Conservation (phyloP, 805 yeast species). For the Saturnispora gosingensis region DNA sequence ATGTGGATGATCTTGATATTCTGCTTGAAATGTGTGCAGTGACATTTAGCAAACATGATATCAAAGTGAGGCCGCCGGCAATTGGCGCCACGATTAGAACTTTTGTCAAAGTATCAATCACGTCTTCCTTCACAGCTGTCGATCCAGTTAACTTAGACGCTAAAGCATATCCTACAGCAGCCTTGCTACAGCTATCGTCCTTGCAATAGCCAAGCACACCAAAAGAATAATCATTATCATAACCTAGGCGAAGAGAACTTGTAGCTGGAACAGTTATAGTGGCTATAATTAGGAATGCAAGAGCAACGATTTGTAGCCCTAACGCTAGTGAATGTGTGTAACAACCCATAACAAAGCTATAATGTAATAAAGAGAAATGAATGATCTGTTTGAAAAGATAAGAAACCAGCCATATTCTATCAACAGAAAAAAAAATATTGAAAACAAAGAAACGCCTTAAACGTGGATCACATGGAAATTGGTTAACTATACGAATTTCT, state of each 20-base stretch:
- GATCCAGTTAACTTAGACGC: constrained; percentile 12
- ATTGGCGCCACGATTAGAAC: constrained; percentile 54
- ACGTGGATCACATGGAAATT: not conserved
- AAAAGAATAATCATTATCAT: constrained; percentile 36
- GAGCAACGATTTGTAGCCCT: constrained; percentile 40
- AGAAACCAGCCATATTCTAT: not conserved
- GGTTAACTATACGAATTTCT: not conserved
- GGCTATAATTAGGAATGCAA: constrained; percentile 55
- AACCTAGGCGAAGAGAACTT: constrained; percentile 38
- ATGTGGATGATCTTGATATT: constrained; percentile 14
- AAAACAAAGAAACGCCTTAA: not conserved
- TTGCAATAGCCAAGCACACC: constrained; percentile 65
- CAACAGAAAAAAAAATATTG: not conserved
- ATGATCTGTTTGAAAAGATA: not conserved
- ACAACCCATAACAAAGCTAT: constrained; percentile 12
- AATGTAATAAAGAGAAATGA: not conserved
- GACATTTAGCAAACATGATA: constrained; percentile 32
- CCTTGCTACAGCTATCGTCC: constrained; percentile 22
- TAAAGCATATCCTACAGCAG: constrained; percentile 32
- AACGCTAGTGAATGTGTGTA: constrained; percentile 26
- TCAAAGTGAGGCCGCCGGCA: constrained; percentile 53
- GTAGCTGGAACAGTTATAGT: constrained; percentile 56
- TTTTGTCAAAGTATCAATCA: constrained; percentile 45
- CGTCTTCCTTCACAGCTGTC: constrained; percentile 41
- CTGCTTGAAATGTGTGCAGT: constrained; percentile 15